Percentiles rank a stretch among this genome's conserved stretches.
These are phyloP conservation scores for Acacia confusa DNA, from an alignment of 306 rosid species.

Conservation along the genomic window DNA sequence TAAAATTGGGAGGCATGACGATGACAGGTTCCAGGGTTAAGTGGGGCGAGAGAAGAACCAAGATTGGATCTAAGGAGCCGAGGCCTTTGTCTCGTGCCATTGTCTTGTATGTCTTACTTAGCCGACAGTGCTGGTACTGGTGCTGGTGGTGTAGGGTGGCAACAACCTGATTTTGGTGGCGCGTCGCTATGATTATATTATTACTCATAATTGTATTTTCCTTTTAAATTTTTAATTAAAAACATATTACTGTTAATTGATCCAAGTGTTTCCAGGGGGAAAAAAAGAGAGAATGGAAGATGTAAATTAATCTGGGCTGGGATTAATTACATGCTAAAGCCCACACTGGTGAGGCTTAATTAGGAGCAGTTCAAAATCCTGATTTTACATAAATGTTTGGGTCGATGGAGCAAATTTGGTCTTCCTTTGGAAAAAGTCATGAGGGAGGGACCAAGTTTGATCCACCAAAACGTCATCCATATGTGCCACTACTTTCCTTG, in stretches of 20 bases:
- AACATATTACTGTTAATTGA: neutral
- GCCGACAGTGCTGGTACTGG: conserved; percentile 40
- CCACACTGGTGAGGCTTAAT: neutral
- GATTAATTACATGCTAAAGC: neutral
- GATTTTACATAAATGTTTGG: neutral
- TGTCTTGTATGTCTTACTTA: conserved; percentile 78
- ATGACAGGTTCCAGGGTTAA: conserved; percentile 42
- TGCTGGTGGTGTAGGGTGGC: conserved; percentile 47
- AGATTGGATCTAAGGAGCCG: conserved; percentile 68
- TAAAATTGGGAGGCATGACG: neutral
- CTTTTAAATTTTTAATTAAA: neutral
- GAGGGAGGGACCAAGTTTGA: conserved; percentile 71
- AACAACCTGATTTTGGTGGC: conserved; percentile 54
- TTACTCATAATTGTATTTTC: neutral
- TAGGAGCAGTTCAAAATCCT: neutral
- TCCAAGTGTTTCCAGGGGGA: neutral
- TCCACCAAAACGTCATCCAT: conserved; percentile 45
- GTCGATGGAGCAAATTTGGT: conserved; percentile 74
- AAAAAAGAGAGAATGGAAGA: too few species aligned
- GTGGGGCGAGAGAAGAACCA: conserved; percentile 42
- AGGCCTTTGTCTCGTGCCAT: conserved; percentile 87
- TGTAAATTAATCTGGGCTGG: conserved; percentile 2
- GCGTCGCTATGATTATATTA: conserved; percentile 23
- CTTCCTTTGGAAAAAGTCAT: conserved; percentile 31
- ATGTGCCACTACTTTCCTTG: conserved; percentile 21